Evolutionary conservation across 208 protist species (phyloP).

Genomic region (Paratrypanosoma confusum): DNA sequence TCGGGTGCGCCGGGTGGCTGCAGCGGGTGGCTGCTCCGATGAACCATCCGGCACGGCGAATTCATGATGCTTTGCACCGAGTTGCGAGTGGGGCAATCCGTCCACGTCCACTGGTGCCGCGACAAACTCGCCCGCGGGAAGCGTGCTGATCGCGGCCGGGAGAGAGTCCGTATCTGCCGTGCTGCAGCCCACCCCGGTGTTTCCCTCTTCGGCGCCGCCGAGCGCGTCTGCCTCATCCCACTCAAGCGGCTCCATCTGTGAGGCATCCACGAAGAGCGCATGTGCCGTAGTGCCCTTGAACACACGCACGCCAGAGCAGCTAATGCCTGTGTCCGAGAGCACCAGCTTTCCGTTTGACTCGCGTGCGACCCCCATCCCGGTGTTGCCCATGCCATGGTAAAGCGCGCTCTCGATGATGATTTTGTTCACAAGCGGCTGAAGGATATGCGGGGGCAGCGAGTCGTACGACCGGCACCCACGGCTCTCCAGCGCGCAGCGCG

Average conservation of each 20-base stretch:
- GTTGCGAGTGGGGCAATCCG: too few relatives aligned
- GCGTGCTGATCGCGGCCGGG: neutral
- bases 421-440: slow-evolving; percentile 67
- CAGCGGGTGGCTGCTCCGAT: too few relatives aligned
- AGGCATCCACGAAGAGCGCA: slow-evolving; percentile 57
- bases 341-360: slow-evolving; percentile 63
- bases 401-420: slow-evolving; percentile 38
- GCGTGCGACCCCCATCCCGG: slow-evolving; percentile 26
- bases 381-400: neutral
- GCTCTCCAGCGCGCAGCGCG: slow-evolving; percentile 35
- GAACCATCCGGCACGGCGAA: too few relatives aligned
- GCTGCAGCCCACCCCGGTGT: too few relatives aligned
- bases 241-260: too few relatives aligned
- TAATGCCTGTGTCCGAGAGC: slow-evolving; percentile 31
- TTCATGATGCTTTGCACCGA: too few relatives aligned
- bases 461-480: slow-evolving; percentile 17
- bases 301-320: slow-evolving; percentile 42
- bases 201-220: slow-evolving; percentile 5
- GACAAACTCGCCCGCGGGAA: too few relatives aligned
- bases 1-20: too few relatives aligned
- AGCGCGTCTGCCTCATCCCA: too few relatives aligned
- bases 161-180: neutral
- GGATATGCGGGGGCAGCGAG: slow-evolving; percentile 22
- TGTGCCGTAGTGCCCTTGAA: slow-evolving; percentile 52
- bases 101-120: too few relatives aligned